phyloP scores from a whole-genome alignment of 208 protist genomes.

The Trypanosoma mega region DNA sequence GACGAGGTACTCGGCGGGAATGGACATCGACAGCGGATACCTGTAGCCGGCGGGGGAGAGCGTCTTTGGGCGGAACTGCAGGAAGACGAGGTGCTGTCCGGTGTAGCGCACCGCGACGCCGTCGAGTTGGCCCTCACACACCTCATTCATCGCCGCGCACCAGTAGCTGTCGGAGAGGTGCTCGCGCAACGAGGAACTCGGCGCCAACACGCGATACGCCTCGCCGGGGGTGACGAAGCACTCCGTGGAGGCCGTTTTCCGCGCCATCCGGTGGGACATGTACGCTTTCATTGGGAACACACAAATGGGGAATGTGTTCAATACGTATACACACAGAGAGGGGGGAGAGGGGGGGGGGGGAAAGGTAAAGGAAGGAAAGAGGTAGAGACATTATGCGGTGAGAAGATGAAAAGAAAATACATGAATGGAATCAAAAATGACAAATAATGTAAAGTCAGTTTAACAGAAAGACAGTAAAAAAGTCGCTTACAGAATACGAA shows the following conservation, averaged over 20 bases:
- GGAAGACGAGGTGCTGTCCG: constrained; percentile 77
- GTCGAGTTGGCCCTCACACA: constrained; percentile 82
- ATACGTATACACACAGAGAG: no score
- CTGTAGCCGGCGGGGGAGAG: constrained; percentile 80
- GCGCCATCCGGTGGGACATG: constrained; percentile 49
- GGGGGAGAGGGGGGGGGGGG: background rate
- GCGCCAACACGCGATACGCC: constrained; percentile 69
- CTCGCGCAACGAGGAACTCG: constrained; percentile 61
- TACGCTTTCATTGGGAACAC: background rate
- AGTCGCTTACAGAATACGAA: constrained; percentile 4
- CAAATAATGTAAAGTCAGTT: no score
- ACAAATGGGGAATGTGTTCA: no score
- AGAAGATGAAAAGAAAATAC: no score
- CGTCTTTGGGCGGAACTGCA: constrained; percentile 77
- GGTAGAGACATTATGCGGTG: no score
- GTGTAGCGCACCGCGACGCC: constrained; percentile 88
- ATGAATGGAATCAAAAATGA: no score
- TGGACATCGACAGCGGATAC: constrained; percentile 89
- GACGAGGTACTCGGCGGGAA: constrained; percentile 86
- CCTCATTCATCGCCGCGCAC: constrained; percentile 87
- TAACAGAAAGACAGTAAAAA: constrained; percentile 3
- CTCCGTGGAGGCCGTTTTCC: constrained; percentile 26
- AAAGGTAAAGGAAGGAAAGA: background rate
- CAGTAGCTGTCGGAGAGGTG: constrained; percentile 90
- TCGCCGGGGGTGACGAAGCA: constrained; percentile 76